Evolutionary conservation across 164 flowering plant species (phyloP).

Genomic region (Nymphaea thermarum): DNA sequence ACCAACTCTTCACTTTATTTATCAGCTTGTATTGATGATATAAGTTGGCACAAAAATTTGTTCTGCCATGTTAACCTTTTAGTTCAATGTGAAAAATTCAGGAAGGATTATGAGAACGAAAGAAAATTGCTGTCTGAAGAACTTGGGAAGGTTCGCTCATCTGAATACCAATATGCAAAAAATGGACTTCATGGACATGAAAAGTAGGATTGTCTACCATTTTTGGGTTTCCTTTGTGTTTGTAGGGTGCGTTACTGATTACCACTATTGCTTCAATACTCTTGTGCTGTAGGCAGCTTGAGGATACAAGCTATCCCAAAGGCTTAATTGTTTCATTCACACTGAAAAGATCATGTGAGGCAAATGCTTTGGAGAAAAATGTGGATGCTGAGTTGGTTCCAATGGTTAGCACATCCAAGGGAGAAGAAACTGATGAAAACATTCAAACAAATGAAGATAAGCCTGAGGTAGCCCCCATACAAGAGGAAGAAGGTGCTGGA

Average conservation of each 20-base stretch:
- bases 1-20: too few species aligned
- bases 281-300: background rate
- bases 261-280: background rate
- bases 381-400: conserved; percentile 15
- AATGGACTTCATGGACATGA: conserved; percentile 25
- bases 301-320: conserved; percentile 65
- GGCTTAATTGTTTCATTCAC: conserved; percentile 76
- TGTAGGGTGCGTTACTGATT: conserved; percentile 1
- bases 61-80: too few species aligned
- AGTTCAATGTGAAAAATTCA: conserved; percentile 11
- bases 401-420: conserved; percentile 5
- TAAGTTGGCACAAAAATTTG: too few species aligned
- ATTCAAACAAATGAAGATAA: conserved; percentile 10
- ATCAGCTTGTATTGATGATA: too few species aligned
- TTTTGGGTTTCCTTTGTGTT: background rate
- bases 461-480: conserved; percentile 13
- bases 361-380: conserved; percentile 20
- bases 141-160: conserved; percentile 24
- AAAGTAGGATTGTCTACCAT: conserved; percentile 22
- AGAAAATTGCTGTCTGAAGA: conserved; percentile 36
- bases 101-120: conserved; percentile 73
- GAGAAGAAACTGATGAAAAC: background rate
- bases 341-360: conserved; percentile 32
- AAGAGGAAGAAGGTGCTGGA: background rate
- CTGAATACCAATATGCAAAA: conserved; percentile 16